phyloP scores from a whole-genome alignment of 495 filamentous ascomycete species.

The Penicillium salamii region DNA sequence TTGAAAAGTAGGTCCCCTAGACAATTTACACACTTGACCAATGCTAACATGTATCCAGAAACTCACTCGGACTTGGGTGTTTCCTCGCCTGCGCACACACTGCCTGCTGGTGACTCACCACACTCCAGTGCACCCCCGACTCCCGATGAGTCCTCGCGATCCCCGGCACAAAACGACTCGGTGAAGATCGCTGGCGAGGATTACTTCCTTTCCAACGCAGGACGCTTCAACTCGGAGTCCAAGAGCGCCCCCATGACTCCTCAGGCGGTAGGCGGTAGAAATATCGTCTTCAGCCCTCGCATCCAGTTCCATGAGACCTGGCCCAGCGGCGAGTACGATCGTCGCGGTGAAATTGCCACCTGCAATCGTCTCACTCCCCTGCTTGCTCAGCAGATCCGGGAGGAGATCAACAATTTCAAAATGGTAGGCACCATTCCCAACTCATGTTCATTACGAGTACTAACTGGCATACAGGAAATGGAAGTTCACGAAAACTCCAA shows the following conservation, averaged over 20 bases:
- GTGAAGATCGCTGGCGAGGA: slow-evolving; percentile 78
- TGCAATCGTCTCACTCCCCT: slow-evolving; percentile 97
- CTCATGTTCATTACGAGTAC: background rate
- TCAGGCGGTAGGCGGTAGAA: slow-evolving; percentile 58
- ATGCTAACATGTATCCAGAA: slow-evolving; percentile 34
- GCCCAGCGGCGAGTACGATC: slow-evolving; percentile 93
- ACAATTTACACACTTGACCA: slow-evolving; percentile 3
- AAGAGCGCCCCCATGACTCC: slow-evolving; percentile 81
- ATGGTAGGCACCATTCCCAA: slow-evolving; percentile 67
- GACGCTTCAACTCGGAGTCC: slow-evolving; percentile 60
- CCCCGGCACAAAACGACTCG: slow-evolving; percentile 59
- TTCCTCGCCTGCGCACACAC: slow-evolving; percentile 61
- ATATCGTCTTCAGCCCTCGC: slow-evolving; percentile 87
- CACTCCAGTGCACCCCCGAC: slow-evolving; percentile 81
- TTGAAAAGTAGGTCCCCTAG: slow-evolving; percentile 74
- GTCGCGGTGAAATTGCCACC: slow-evolving; percentile 92
- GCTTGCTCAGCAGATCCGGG: slow-evolving; percentile 98
- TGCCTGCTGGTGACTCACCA: slow-evolving; percentile 69
- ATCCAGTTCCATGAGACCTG: slow-evolving; percentile 96
- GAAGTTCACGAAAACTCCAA: slow-evolving; percentile 98
- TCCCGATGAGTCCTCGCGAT: slow-evolving; percentile 64
- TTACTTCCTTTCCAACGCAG: slow-evolving; percentile 71
- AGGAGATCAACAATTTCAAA: slow-evolving; percentile 98
- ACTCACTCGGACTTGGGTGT: slow-evolving; percentile 60
- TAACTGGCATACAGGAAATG: slow-evolving; percentile 79